These are phyloP conservation scores for Babesia divergens DNA, from an alignment of 169 alveolate genomes.

Conservation along the genomic window DNA sequence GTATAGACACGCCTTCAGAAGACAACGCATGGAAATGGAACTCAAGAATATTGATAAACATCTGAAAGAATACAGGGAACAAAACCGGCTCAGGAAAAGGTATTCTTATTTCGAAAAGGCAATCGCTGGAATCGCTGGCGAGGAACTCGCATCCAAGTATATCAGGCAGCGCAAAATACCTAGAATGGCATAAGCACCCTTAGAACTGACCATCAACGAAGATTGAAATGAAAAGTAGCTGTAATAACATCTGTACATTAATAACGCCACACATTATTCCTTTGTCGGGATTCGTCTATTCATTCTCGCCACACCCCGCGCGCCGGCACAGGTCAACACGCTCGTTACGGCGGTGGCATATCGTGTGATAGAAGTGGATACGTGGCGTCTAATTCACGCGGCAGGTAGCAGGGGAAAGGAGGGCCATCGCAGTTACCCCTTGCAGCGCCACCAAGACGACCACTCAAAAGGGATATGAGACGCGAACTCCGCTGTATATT, in stretches of 20 bases:
- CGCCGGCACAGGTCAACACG: not conserved
- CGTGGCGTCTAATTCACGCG: not conserved
- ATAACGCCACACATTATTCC: not conserved
- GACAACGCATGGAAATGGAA: slow-evolving; percentile 50
- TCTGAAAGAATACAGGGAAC: slow-evolving; percentile 65
- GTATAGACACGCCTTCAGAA: slow-evolving; percentile 76
- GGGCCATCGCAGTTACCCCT: not conserved
- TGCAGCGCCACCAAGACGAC: not conserved
- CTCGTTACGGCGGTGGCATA: too few relatives aligned
- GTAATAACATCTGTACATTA: not conserved
- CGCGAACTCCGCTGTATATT: slow-evolving; percentile 13
- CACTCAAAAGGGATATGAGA: slow-evolving; percentile 10
- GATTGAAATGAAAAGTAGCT: not conserved
- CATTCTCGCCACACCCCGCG: not conserved
- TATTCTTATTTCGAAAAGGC: slow-evolving; percentile 79
- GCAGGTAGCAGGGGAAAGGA: not conserved
- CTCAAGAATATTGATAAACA: slow-evolving; percentile 51
- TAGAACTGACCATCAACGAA: not conserved
- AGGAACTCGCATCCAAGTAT: slow-evolving; percentile 80
- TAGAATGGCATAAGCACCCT: slow-evolving; percentile 46
- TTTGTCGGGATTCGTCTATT: slow-evolving; percentile 19
- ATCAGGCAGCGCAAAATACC: slow-evolving; percentile 75
- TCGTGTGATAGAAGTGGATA: too few relatives aligned
- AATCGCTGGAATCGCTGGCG: slow-evolving; percentile 80
- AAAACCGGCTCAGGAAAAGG: slow-evolving; percentile 65